Evolutionary conservation across 495 filamentous ascomycete species (phyloP).

Genomic region (Jackrogersella multiformis): DNA sequence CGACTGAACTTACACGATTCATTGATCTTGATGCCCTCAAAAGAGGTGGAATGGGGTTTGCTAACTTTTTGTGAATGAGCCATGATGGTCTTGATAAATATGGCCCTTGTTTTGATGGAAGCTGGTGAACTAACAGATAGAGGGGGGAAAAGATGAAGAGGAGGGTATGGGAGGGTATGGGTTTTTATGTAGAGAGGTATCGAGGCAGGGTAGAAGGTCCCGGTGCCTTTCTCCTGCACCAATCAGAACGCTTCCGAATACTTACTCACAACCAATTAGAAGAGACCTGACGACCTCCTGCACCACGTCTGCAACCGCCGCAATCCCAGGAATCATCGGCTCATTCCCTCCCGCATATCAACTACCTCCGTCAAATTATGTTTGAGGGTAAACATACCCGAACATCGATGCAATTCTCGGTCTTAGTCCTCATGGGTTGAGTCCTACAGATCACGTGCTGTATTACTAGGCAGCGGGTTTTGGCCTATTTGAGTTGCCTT

Average conservation of each 20-base stretch:
- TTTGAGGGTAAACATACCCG: not conserved
- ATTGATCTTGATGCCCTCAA: conserved; percentile 5
- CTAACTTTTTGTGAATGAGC: conserved; percentile 18
- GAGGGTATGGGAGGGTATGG: conserved; percentile 32
- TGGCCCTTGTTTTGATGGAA: conserved; percentile 26
- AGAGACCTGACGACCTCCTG: conserved; percentile 18
- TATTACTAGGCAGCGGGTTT: conserved; percentile 36
- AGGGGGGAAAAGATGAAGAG: conserved; percentile 24
- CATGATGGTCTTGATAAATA: conserved; percentile 16
- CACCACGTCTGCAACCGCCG: conserved; percentile 13
- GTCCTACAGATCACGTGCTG: conserved; percentile 38
- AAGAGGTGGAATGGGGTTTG: not conserved
- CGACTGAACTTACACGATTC: conserved; percentile 20
- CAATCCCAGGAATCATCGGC: not conserved
- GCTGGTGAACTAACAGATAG: conserved; percentile 3
- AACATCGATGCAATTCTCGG: conserved; percentile 1
- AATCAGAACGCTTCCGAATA: conserved; percentile 28
- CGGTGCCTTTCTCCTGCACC: not conserved
- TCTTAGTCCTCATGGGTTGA: conserved; percentile 10
- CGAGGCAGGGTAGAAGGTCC: conserved; percentile 30
- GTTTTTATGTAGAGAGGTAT: conserved; percentile 39
- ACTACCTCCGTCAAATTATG: not conserved
- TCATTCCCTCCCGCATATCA: not conserved
- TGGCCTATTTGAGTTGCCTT: conserved; percentile 29
- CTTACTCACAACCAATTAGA: conserved; percentile 28